Base-by-base conservation (phyloP, 2,329 filamentous ascomycete species). In the Balansia obtecta region DNA sequence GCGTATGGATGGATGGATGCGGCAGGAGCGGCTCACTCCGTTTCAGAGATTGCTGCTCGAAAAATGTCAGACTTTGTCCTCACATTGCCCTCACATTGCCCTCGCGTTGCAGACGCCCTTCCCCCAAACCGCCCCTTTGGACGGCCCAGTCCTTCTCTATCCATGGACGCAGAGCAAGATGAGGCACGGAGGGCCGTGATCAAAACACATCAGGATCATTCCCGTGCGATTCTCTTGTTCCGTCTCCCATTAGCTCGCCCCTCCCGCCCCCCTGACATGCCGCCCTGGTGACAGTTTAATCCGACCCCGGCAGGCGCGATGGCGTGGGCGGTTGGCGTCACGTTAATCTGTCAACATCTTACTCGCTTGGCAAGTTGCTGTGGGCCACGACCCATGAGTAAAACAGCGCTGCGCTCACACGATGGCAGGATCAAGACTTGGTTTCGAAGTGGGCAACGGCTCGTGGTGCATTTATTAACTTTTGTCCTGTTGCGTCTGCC, bases 21-120 rank as follows among this genome's bases (percentile, higher is more conserved):
- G 27, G 27, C 27, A 27, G 4, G 27, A 6, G 27, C 27, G 27
- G 27, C 37, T 43, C 43, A 46, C 46, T 32, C 16, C 10, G 43
- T 45, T 49, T 49, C 46, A 49, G 43, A 46, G 41, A 39, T 39
- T 39, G 5, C 27, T 46, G 11, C 33, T 27, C 18, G 27, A 27
- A 27, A 44, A 52, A 44, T 50, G 44, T 50, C 50, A 52, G 30
- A 22, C 22, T 46, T 20, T 42, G 37, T 32, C 43, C 18, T 49
- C 50, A 43, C 15, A 44, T 49, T 45, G 42, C 46, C 20, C 20
- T 22, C 20, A 22, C 20, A 4, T 20, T 42, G 37, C 38, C 43
- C 18, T 49, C 50, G 39, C 15, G 47, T 49, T 45, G 42, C 46
- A 49, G 38, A 27, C 8, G 27, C 27, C 40, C 12, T n/a, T n/a